Percentiles rank a stretch among this genome's conserved stretches.
phyloP scores from a whole-genome alignment of 352 stramenopile genomes.

The Pythium phragmitis region DNA sequence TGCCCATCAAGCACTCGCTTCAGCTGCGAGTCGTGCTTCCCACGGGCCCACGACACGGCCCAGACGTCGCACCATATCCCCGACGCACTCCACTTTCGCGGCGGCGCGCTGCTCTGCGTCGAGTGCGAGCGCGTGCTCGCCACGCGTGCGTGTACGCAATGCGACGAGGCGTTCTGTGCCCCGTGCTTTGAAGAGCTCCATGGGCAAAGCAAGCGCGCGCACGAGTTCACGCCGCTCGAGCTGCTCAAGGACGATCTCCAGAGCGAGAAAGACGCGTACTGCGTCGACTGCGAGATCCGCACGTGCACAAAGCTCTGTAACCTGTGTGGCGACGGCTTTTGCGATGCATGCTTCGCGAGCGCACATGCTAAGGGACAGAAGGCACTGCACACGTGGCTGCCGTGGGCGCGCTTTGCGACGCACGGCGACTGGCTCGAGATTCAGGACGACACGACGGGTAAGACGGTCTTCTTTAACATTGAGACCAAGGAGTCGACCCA shows the following conservation, averaged over 20 bases:
- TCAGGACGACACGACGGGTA: constrained; percentile 42
- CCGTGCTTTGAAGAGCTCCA: constrained; percentile 47
- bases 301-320: constrained; percentile 57
- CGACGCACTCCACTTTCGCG: constrained; percentile 48
- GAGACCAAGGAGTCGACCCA: constrained; percentile 75
- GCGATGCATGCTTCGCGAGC: constrained; percentile 49
- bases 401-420: constrained; percentile 49
- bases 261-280: constrained; percentile 58
- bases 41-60: constrained; percentile 41
- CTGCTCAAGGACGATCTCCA: constrained; percentile 56
- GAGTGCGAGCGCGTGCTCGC: constrained; percentile 51
- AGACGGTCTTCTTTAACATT: constrained; percentile 70
- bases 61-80: constrained; percentile 42
- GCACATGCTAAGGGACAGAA: constrained; percentile 64
- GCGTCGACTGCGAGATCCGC: constrained; percentile 64
- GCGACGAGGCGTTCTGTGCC: constrained; percentile 61
- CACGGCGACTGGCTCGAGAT: constrained; percentile 78
- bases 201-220: constrained; percentile 30
- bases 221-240: constrained; percentile 44
- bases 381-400: constrained; percentile 55
- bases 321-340: constrained; percentile 77
- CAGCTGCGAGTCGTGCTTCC: constrained; percentile 50
- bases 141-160: constrained; percentile 48
- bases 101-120: constrained; percentile 47
- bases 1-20: constrained; percentile 16